Evolutionary conservation across 2,329 filamentous ascomycete species (phyloP).

Genomic region (Aspergillus aculeatus): DNA sequence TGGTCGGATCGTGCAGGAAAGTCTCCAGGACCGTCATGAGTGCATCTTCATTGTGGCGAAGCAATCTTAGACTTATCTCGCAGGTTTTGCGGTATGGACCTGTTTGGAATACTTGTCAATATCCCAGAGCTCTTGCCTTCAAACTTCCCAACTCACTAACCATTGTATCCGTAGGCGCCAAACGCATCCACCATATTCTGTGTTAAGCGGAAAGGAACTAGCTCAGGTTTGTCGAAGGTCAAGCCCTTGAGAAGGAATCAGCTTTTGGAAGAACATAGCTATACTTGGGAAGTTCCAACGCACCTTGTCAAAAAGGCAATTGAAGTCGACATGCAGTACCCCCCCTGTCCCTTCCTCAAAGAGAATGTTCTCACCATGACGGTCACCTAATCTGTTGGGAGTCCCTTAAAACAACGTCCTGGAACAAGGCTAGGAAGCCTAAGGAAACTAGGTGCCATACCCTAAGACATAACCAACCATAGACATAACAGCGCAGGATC

Average conservation of each 20-base stretch:
- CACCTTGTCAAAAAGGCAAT: constrained; percentile 94
- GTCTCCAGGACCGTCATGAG: constrained; percentile 96
- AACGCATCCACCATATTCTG: constrained; percentile 99
- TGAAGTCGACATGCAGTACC: constrained; percentile 97
- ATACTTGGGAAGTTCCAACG: background rate
- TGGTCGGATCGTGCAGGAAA: constrained; percentile 93
- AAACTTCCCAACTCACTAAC: constrained; percentile 24
- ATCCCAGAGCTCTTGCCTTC: background rate
- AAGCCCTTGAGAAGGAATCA: constrained; percentile 55
- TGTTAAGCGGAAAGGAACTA: constrained; percentile 92
- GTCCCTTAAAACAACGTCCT: background rate
- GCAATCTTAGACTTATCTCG: constrained; percentile 79
- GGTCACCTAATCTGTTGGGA: constrained; percentile 69
- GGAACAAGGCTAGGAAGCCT: constrained; percentile 4
- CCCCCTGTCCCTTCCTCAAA: constrained; percentile 92
- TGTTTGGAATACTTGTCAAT: constrained; percentile 17
- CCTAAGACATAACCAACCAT: constrained; percentile 95
- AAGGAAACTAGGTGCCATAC: constrained; percentile 23
- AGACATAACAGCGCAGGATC: constrained; percentile 97
- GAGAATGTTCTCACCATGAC: constrained; percentile 95
- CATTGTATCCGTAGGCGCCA: constrained; percentile 90
- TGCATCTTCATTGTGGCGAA: constrained; percentile 91
- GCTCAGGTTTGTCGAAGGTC: constrained; percentile 91
- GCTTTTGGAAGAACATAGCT: background rate
- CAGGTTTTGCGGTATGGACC: constrained; percentile 85